Conservation (phyloP, 257 asterid species). For the Mentha longifolia region DNA sequence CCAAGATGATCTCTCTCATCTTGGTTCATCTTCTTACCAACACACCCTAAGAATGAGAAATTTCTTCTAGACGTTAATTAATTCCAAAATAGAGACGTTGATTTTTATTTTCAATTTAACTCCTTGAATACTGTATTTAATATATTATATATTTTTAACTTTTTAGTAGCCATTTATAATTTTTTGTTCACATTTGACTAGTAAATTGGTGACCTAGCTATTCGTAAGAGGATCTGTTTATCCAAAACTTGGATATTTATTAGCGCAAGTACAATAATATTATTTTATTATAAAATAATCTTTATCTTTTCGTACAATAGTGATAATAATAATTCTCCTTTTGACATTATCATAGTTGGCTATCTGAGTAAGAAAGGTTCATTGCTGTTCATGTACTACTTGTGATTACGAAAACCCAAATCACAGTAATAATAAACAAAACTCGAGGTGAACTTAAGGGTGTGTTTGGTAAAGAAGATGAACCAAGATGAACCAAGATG, state of each 20-base stretch:
- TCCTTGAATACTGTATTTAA: too few relatives aligned
- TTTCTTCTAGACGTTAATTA: slow-evolving; percentile 15
- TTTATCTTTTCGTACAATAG: neutral
- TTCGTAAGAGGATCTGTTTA: neutral
- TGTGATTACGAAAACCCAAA: too few relatives aligned
- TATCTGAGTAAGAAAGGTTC: neutral
- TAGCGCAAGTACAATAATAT: neutral
- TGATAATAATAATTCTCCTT: neutral
- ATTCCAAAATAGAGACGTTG: neutral
- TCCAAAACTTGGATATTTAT: neutral
- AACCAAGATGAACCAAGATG: too few relatives aligned
- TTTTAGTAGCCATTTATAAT: too few relatives aligned
- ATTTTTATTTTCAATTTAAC: neutral
- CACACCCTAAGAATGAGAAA: too few relatives aligned
- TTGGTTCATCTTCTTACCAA: too few relatives aligned
- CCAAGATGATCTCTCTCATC: too few relatives aligned
- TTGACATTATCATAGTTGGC: neutral
- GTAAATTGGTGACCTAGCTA: neutral
- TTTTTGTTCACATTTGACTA: too few relatives aligned
- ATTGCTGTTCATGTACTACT: neutral
- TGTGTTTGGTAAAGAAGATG: too few relatives aligned
- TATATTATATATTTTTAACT: too few relatives aligned
- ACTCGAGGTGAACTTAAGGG: too few relatives aligned
- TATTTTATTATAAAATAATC: neutral
- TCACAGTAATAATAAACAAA: too few relatives aligned